Conservation (phyloP, 306 rosid genomes). For the Dalbergia cochinchinensis region DNA sequence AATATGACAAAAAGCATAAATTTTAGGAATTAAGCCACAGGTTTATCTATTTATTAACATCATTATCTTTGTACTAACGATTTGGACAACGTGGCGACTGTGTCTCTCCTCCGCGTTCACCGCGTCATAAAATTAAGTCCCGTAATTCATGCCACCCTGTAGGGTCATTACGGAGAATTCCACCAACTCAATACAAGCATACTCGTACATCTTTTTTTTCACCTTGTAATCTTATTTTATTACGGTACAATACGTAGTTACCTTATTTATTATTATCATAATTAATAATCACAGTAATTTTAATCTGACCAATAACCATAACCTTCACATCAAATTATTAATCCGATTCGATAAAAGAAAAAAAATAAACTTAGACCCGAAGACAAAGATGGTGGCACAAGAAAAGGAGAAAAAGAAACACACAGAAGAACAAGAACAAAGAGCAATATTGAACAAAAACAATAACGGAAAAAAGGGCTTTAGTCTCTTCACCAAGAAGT, state of each 20-base stretch:
- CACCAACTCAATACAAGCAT: neutral
- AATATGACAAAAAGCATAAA: too few relatives aligned
- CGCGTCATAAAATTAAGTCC: neutral
- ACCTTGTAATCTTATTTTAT: neutral
- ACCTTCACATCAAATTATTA: too few relatives aligned
- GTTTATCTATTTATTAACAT: too few relatives aligned
- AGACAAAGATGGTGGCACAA: conserved; percentile 55
- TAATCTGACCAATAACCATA: too few relatives aligned
- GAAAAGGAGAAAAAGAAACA: conserved; percentile 43
- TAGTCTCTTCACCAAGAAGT: conserved; percentile 45
- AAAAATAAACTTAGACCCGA: conserved; percentile 43
- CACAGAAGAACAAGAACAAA: conserved; percentile 30
- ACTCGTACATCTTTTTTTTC: neutral
- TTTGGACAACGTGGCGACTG: neutral
- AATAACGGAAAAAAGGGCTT: neutral
- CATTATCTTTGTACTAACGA: too few relatives aligned
- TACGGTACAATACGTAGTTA: neutral
- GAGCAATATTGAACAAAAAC: neutral
- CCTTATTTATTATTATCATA: neutral
- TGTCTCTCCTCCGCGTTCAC: neutral
- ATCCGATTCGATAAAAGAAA: neutral
- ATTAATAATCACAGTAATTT: too few relatives aligned
- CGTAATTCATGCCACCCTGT: neutral
- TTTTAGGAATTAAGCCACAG: too few relatives aligned
- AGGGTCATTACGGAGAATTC: neutral